Evolutionary conservation across 2,329 filamentous ascomycete genomes (phyloP), one percentile per base, ranked within the genome.

Genomic region (Dothistroma pini): DNA sequence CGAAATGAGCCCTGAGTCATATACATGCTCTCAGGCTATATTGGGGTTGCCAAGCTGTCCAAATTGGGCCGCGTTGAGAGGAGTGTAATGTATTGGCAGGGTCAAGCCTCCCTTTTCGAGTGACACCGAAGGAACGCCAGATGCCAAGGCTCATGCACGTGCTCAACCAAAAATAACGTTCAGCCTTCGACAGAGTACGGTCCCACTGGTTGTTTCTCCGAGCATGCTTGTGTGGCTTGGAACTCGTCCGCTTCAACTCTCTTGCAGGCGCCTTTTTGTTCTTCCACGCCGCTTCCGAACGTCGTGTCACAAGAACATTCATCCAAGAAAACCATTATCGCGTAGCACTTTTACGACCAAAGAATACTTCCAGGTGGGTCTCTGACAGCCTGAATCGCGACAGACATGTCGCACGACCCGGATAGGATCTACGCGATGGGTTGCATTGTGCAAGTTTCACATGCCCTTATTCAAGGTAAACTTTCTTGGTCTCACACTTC

Each of bases 301-400:
- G 48, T 29, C 51, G 25, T 53, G 22, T 35, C 31, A 29, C 25
- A 16, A 22, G 31, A 29, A 21, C 19, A 31, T 32, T 53, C 51
- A 53, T n/a, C 25, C n/a, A 21, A 34, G 25, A 53, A 53, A 29
- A 1, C 34, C 51, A 35, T 19, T 19, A 19, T 53, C 31, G 51
- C 51, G 29, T 19, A 53, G n/a, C 25, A 19, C 44, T 25, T 22
- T 49, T 29, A 44, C 35, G 14, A 58, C 58, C 54, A 57, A 58
- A 62, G 57, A 57, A 48, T 56, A 55, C 56, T 63, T 59, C 48
- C 54, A 58, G 47, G 63, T 64, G 62, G 62, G 59, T 64, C 62
- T 49, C 29, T 22, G 54, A 49, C 44, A 58, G 53, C 47, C 38
- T 29, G 56, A 48, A 49, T 35, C 10, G 44, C 31, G 50, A 62